Base-by-base conservation (phyloP, 169 alveolate genomes). In the Eimeria tenella region DNA sequence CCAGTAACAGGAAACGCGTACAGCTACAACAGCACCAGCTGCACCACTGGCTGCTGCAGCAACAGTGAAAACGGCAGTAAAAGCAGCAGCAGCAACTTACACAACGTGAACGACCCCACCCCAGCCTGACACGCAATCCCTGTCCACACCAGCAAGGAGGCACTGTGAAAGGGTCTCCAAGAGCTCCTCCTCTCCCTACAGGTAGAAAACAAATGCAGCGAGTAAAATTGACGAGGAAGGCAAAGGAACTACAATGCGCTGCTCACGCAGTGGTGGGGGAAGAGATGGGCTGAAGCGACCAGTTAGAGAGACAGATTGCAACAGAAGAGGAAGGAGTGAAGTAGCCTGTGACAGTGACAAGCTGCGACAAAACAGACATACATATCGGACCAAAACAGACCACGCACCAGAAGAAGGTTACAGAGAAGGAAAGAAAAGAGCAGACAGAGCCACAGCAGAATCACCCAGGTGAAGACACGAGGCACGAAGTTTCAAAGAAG, bases 91-190 rank as follows among this genome's bases (percentile, higher is more conserved):
- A 42, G 56, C 50, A 50, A 65, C 97, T 82, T 94, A 96, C 97
- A 98, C 56, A 52, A 98, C 96, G 89, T 97, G 98, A 23, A 98
- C 99, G 86, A 96, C 98, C 15, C 99, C 99, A 23, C 99, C 99
- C 99, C 99, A 99, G 58, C 99, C 99, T n/a, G 99, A 96, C 74
- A 98, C 97, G 90, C 99, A 98, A 94, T 98, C 99, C 77, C 99
- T 97, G 90, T 99, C 99, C 56, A 98, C 96, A 13, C 99, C 99
- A 42, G 99, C 97, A 91, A 99, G 96, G 53, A 99, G 96, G 75
- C 99, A 86, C 96, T 98, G 99, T 10, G 99, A 98, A 17, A 98
- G 96, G 21, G 98, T 98, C 93, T 98, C 99, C 96, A 98, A 97
- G 23, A 98, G 97, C 95, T 98, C 98, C 68, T 98, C 98, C 25